These are phyloP conservation scores for Pistacia vera DNA, from an alignment of 345 rosid genomes.

Conservation along the genomic window DNA sequence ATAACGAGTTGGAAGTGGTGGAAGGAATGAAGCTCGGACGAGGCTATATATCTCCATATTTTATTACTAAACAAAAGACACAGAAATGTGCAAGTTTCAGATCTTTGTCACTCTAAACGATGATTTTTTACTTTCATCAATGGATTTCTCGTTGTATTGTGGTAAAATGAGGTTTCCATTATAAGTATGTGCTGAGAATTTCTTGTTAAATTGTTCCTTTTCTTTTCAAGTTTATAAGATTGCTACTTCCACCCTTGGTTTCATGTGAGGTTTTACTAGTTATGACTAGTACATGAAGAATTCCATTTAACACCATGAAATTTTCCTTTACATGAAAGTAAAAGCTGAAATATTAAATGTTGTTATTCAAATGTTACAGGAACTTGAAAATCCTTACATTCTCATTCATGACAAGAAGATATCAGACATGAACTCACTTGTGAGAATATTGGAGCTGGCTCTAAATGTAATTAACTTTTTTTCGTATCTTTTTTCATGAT, in stretches of 20 bases:
- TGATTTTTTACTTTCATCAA: constrained; percentile 6
- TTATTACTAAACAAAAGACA: constrained; percentile 80
- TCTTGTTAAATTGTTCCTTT: neutral
- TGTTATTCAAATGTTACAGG: constrained; percentile 49
- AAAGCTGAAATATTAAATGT: neutral
- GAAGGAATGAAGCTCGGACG: constrained; percentile 97
- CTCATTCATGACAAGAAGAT: constrained; percentile 87
- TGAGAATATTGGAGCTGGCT: constrained; percentile 75
- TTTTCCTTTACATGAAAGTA: neutral
- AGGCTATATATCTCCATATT: constrained; percentile 92
- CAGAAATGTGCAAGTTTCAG: constrained; percentile 82
- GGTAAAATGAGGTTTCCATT: constrained; percentile 8
- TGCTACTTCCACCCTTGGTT: neutral
- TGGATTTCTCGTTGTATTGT: neutral
- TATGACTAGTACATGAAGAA: neutral
- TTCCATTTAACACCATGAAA: neutral
- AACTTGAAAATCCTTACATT: constrained; percentile 90
- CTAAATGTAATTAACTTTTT: constrained; percentile 44
- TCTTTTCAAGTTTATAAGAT: neutral
- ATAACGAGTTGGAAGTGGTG: constrained; percentile 84
- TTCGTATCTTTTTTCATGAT: constrained; percentile 1
- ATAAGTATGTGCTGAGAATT: constrained; percentile 2
- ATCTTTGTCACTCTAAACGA: constrained; percentile 9
- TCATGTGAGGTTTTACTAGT: neutral
- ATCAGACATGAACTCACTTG: constrained; percentile 70